phyloP scores from a whole-genome alignment of 2,329 filamentous ascomycete species.

The Sclerotinia nivalis region DNA sequence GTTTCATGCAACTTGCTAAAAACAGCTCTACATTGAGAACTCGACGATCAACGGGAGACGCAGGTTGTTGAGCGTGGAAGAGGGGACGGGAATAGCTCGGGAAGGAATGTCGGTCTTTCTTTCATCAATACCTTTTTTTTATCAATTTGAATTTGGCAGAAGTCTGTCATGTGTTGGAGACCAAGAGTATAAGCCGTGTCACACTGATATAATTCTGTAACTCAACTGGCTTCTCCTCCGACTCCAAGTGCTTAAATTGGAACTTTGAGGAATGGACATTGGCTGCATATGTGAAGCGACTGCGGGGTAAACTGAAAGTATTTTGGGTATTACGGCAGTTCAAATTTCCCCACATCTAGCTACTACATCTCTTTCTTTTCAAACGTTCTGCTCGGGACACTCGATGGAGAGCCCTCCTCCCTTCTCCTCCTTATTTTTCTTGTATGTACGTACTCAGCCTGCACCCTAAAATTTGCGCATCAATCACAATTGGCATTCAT shows the following conservation, averaged over 20 bases:
- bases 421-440: not conserved
- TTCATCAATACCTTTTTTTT: not conserved
- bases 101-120: not conserved
- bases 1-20: not conserved
- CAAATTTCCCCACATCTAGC: not conserved
- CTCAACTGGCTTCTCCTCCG: not conserved
- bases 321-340: not conserved
- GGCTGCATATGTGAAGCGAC: not conserved
- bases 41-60: not conserved
- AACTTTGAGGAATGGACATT: not conserved
- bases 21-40: not conserved
- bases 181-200: conserved; percentile 9
- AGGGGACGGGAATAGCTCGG: not conserved
- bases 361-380: not conserved
- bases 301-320: conserved; percentile 13
- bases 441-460: not conserved
- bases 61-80: not conserved
- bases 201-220: not conserved
- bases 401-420: not conserved
- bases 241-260: not conserved
- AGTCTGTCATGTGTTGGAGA: not conserved
- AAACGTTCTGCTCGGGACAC: too few relatives aligned
- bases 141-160: conserved; percentile 3
- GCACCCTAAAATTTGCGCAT: not conserved
- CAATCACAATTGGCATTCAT: conserved; percentile 7